Evolutionary conservation across 1,284 basidiomycete genomes (phyloP).

Genomic region (Microbotryomycetes sp.): DNA sequence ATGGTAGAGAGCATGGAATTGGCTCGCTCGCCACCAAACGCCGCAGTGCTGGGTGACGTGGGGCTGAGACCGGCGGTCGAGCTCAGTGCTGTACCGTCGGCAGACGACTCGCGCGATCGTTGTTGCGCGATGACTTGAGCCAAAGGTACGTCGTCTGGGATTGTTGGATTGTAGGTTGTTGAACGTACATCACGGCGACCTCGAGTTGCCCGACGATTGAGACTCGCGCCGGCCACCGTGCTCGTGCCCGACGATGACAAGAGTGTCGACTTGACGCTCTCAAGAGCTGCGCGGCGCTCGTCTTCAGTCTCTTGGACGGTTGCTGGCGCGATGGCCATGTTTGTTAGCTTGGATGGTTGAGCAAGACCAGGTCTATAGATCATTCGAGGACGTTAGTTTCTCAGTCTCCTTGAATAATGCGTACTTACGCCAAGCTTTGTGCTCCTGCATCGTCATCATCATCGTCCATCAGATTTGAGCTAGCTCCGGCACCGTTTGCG

Average conservation of each 20-base stretch:
- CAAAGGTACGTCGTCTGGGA: constrained; percentile 22
- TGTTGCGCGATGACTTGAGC: constrained; percentile 18
- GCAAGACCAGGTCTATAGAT: no score
- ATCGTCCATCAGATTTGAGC: constrained; percentile 38
- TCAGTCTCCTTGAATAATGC: no score
- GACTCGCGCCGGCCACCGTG: constrained; percentile 1
- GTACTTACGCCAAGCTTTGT: no score
- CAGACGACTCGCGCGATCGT: neutral
- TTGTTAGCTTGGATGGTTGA: constrained; percentile 32
- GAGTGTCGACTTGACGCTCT: constrained; percentile 45
- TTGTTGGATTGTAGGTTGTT: constrained; percentile 8
- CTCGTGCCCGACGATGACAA: constrained; percentile 1
- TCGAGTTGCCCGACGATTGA: constrained; percentile 6
- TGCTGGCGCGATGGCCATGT: constrained; percentile 39
- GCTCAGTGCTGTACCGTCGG: neutral
- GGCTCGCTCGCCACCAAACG: constrained; percentile 10
- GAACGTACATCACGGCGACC: constrained; percentile 7
- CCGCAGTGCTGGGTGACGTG: neutral
- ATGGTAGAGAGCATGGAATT: constrained; percentile 24
- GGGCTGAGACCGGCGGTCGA: no score
- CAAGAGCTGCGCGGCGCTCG: constrained; percentile 46
- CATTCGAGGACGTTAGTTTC: no score
- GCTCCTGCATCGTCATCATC: constrained; percentile 33
- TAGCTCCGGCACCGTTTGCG: constrained; percentile 1
- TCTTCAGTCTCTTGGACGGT: constrained; percentile 44